Percentiles rank a stretch among this genome's conserved stretches.
Conservation (phyloP, 1,139 yeast genomes). For the Nadsonia commutata region DNA sequence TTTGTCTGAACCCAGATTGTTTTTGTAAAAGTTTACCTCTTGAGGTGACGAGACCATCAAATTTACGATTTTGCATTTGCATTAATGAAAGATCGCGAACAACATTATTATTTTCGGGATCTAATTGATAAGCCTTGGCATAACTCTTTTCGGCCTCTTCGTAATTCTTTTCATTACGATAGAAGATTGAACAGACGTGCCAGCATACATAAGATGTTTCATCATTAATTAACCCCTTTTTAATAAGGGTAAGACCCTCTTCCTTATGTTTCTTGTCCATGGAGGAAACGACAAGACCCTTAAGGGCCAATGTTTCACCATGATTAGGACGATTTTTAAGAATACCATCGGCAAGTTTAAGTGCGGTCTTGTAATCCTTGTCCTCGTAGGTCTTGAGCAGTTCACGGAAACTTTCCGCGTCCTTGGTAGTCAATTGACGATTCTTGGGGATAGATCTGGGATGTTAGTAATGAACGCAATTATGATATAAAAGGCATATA, state of each 20-base stretch:
- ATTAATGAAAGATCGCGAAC: slow-evolving; percentile 69
- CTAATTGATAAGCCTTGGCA: slow-evolving; percentile 61
- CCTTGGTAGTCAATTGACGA: slow-evolving; percentile 30
- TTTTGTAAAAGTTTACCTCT: slow-evolving; percentile 58
- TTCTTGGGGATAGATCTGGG: slow-evolving; percentile 12
- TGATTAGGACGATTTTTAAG: slow-evolving; percentile 64
- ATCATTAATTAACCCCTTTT: slow-evolving; percentile 46
- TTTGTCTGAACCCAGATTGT: slow-evolving; percentile 75
- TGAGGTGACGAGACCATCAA: slow-evolving; percentile 42
- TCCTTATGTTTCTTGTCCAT: slow-evolving; percentile 32
- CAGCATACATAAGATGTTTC: slow-evolving; percentile 50
- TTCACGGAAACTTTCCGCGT: slow-evolving; percentile 58
- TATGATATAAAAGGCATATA: too few relatives aligned
- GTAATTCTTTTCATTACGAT: slow-evolving; percentile 55
- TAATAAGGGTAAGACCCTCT: slow-evolving; percentile 52
- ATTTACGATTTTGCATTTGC: slow-evolving; percentile 72
- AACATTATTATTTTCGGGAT: slow-evolving; percentile 66
- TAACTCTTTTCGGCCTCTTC: slow-evolving; percentile 71
- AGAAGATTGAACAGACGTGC: slow-evolving; percentile 78
- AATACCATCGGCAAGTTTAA: slow-evolving; percentile 60
- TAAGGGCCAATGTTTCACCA: slow-evolving; percentile 72
- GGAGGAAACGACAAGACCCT: slow-evolving; percentile 54
- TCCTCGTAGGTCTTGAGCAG: slow-evolving; percentile 73
- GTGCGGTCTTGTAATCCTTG: slow-evolving; percentile 76
- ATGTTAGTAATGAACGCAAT: too few relatives aligned